Evolutionary conservation across 768 basidiomycete species (phyloP).

Genomic region (Boletus vinaceobasis): DNA sequence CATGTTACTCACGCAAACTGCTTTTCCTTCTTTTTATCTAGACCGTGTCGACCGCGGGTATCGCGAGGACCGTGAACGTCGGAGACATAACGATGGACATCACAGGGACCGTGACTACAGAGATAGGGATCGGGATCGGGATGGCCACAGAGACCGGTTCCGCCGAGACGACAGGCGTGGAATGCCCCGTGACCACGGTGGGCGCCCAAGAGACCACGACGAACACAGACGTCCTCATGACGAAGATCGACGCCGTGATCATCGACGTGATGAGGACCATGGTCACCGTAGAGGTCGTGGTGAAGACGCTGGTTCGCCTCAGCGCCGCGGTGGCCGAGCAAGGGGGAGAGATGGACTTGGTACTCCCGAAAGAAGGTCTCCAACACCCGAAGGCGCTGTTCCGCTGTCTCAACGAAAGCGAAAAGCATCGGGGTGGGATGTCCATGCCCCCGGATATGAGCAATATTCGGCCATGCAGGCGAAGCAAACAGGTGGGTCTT

Average conservation of each 20-base stretch:
- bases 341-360: constrained; percentile 48
- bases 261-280: constrained; percentile 43
- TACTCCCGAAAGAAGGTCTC: constrained; percentile 78
- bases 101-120: constrained; percentile 52
- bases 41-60: constrained; percentile 52
- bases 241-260: constrained; percentile 49
- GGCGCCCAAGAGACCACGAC: constrained; percentile 45
- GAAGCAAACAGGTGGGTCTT: constrained; percentile 84
- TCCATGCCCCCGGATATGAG: constrained; percentile 93
- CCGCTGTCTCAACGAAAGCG: constrained; percentile 84
- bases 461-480: constrained; percentile 94
- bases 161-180: constrained; percentile 52
- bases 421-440: constrained; percentile 94
- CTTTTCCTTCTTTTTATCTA: constrained; percentile 46
- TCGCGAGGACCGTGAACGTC: constrained; percentile 60
- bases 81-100: constrained; percentile 57
- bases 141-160: constrained; percentile 32
- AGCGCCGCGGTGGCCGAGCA: constrained; percentile 45
- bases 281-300: constrained; percentile 29
- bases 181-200: constrained; percentile 43
- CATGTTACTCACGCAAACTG: constrained; percentile 50
- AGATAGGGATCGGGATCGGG: constrained; percentile 44
- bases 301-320: constrained; percentile 40
- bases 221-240: constrained; percentile 45
- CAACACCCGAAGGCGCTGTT: constrained; percentile 82